phyloP scores from a whole-genome alignment of 2,329 filamentous ascomycete species.

The Lachnellula suecica region DNA sequence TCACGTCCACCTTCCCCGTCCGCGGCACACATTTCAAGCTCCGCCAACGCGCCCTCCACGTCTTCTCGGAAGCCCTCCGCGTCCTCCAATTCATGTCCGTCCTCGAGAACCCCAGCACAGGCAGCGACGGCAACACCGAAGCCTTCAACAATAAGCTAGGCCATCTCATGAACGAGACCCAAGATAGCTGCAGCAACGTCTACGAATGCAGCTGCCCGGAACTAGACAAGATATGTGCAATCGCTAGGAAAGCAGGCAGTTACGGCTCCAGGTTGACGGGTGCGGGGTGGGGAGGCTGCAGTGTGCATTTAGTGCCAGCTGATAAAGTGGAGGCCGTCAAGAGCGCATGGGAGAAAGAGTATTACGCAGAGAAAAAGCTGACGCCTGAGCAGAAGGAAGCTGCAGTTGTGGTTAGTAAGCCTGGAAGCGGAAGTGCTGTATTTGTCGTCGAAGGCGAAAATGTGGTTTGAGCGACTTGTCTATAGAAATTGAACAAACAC shows the following conservation, averaged over 20 bases:
- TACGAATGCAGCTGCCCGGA: conserved; percentile 94
- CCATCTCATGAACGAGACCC: conserved; percentile 82
- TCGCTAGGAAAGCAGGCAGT: conserved; percentile 75
- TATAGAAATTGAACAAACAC: background rate
- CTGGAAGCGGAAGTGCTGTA: conserved; percentile 69
- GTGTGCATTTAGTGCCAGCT: conserved; percentile 85
- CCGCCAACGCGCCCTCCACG: conserved; percentile 83
- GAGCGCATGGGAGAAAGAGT: conserved; percentile 74
- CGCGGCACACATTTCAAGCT: conserved; percentile 86
- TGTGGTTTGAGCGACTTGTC: conserved; percentile 1
- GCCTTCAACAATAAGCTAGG: conserved; percentile 70
- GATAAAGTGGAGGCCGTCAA: conserved; percentile 78
- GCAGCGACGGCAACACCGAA: conserved; percentile 45
- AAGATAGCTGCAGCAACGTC: conserved; percentile 79
- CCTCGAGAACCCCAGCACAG: conserved; percentile 52
- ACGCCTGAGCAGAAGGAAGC: conserved; percentile 71
- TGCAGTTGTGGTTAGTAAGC: conserved; percentile 87
- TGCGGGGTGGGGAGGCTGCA: conserved; percentile 96
- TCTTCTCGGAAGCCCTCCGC: conserved; percentile 84
- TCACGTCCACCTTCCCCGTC: conserved; percentile 86
- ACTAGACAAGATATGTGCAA: conserved; percentile 82
- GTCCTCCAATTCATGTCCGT: conserved; percentile 81
- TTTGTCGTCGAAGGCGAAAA: conserved; percentile 38
- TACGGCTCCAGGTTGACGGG: conserved; percentile 87
- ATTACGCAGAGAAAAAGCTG: conserved; percentile 69